A percentile compares a stretch with the other conserved stretches of the same genome.
phyloP scores from a whole-genome alignment of 371 early-diverging fungal species.

The Chytridiales sp. region DNA sequence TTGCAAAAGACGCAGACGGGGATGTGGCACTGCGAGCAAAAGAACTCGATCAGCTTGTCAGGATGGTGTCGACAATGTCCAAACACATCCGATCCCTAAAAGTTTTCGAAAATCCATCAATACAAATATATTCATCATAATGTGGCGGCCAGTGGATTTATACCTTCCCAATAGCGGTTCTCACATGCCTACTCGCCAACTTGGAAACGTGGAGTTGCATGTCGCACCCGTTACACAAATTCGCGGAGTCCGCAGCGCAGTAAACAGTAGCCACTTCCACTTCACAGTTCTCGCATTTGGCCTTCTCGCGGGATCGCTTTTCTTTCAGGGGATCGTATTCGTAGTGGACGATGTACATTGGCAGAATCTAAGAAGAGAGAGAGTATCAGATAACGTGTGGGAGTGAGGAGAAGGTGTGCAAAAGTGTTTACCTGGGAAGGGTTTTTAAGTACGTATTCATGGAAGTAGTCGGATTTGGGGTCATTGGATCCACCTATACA shows the following conservation, averaged over 20 bases:
- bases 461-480: constrained; percentile 28
- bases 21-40: constrained; percentile 59
- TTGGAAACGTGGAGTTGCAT: constrained; percentile 47
- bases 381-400: constrained; percentile 4
- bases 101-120: background rate
- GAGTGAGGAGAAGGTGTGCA: too few relatives aligned
- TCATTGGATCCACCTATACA: constrained; percentile 2
- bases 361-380: constrained; percentile 42
- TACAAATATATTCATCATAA: background rate
- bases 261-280: constrained; percentile 47
- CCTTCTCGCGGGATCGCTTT: constrained; percentile 47
- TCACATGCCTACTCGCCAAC: constrained; percentile 45
- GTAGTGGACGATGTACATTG: constrained; percentile 49
- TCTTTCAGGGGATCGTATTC: constrained; percentile 50
- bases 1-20: constrained; percentile 62
- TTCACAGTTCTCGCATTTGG: constrained; percentile 61
- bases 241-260: constrained; percentile 55
- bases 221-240: constrained; percentile 58
- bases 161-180: constrained; percentile 55
- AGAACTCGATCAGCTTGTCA: constrained; percentile 55
- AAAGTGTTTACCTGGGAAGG: constrained; percentile 20
- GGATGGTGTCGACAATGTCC: constrained; percentile 57
- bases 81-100: constrained; percentile 51
- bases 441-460: constrained; percentile 48
- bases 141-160: background rate